Evolutionary conservation across 345 rosid genomes (phyloP).

Genomic region (Citrus sp.): DNA sequence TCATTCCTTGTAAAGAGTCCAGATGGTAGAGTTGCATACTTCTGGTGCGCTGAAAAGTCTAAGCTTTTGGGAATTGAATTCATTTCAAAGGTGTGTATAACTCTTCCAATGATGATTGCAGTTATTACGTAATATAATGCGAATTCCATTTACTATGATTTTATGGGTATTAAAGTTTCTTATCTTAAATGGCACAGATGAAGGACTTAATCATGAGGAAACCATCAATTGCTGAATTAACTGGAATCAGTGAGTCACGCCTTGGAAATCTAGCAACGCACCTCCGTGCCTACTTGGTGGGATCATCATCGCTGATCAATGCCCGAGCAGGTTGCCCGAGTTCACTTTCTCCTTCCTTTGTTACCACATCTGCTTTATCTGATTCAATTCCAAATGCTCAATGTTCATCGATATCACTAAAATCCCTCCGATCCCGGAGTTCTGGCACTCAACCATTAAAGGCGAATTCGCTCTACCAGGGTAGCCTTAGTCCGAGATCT

Average conservation of each 20-base stretch:
- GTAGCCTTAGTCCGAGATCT: constrained; percentile 77
- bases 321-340: constrained; percentile 24
- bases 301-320: constrained; percentile 40
- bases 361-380: constrained; percentile 13
- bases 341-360: constrained; percentile 18
- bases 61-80: constrained; percentile 83
- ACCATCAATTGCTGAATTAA: constrained; percentile 85
- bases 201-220: constrained; percentile 73
- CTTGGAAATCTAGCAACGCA: constrained; percentile 86
- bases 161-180: not conserved
- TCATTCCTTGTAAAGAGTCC: constrained; percentile 62
- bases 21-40: constrained; percentile 57
- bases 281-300: constrained; percentile 74
- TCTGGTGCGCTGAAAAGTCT: constrained; percentile 96
- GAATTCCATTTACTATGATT: not conserved
- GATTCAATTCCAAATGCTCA: constrained; percentile 17
- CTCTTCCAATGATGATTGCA: not conserved
- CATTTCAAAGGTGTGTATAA: constrained; percentile 63
- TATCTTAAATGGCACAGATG: constrained; percentile 44
- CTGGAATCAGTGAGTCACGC: constrained; percentile 86
- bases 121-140: not conserved
- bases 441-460: constrained; percentile 43
- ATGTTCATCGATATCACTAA: constrained; percentile 27
- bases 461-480: constrained; percentile 49
- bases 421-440: constrained; percentile 49